Percentiles rank a stretch among this genome's conserved stretches.
Conservation (phyloP, 345 rosid species). For the Microcos paniculata region DNA sequence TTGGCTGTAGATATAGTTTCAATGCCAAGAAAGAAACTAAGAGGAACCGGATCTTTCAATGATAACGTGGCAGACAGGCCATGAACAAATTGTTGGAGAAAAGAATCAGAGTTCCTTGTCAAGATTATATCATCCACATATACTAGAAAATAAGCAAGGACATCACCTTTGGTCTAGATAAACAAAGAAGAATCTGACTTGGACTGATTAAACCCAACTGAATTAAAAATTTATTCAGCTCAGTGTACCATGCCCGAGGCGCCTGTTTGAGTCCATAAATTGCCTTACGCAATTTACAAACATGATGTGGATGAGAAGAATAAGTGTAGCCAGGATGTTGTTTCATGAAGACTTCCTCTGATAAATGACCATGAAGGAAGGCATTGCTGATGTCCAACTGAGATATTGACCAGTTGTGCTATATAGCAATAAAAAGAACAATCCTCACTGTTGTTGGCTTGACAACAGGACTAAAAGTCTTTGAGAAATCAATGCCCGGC, state of each 20-base stretch:
- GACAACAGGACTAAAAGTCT: not conserved
- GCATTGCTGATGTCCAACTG: no score
- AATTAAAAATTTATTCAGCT: not conserved
- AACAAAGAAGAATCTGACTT: not conserved
- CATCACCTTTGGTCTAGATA: no score
- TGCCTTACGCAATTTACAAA: not conserved
- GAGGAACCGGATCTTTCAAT: not conserved
- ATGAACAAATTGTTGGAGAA: not conserved
- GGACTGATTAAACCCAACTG: not conserved
- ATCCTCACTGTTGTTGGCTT: not conserved
- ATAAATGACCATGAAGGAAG: no score
- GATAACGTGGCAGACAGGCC: not conserved
- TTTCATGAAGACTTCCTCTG: no score
- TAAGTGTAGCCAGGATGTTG: no score
- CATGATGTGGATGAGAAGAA: no score
- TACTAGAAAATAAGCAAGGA: not conserved
- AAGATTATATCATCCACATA: not conserved
- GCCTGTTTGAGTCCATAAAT: conserved; percentile 10
- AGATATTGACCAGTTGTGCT: not conserved
- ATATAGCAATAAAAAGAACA: not conserved
- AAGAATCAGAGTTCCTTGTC: not conserved
- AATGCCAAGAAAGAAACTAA: not conserved
- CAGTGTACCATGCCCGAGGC: not conserved
- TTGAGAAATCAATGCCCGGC: not conserved
- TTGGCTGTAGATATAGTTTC: not conserved